phyloP scores from a whole-genome alignment of 164 flowering plant species.

The Dillenia turbinata region DNA sequence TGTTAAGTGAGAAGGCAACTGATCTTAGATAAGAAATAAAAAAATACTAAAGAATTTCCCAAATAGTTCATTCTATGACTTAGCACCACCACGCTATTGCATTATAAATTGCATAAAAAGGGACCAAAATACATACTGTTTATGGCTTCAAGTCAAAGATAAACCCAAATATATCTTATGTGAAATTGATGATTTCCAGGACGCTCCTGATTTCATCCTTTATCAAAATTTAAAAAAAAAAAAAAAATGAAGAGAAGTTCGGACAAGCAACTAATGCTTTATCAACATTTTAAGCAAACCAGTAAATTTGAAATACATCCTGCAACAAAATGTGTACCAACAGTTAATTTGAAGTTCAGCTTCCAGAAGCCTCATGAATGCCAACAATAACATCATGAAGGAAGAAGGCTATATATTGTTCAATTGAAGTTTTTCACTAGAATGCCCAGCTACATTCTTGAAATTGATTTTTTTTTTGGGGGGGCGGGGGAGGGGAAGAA shows the following conservation, averaged over 20 bases:
- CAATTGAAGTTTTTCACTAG: no score
- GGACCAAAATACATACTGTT: constrained; percentile 51
- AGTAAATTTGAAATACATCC: constrained; percentile 58
- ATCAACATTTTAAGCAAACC: background rate
- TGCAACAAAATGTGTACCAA: constrained; percentile 24
- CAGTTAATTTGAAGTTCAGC: background rate
- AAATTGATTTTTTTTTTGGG: no score
- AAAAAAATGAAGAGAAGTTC: no score
- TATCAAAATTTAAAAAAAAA: constrained; percentile 41
- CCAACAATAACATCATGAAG: background rate
- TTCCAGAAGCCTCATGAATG: background rate
- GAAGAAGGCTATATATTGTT: no score
- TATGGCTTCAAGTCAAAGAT: constrained; percentile 93
- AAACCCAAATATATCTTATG: constrained; percentile 79
- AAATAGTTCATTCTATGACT: no score
- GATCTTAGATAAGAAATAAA: no score
- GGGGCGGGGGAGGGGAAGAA: no score
- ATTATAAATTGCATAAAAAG: background rate
- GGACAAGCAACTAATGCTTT: background rate
- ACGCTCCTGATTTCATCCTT: constrained; percentile 89
- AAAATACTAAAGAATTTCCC: no score
- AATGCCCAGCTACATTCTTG: no score
- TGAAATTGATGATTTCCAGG: constrained; percentile 69
- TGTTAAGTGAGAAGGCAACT: no score
- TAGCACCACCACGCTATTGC: background rate